These are phyloP conservation scores for Ogataea ganodermae DNA, from an alignment of 805 yeast genomes.

Conservation along the genomic window DNA sequence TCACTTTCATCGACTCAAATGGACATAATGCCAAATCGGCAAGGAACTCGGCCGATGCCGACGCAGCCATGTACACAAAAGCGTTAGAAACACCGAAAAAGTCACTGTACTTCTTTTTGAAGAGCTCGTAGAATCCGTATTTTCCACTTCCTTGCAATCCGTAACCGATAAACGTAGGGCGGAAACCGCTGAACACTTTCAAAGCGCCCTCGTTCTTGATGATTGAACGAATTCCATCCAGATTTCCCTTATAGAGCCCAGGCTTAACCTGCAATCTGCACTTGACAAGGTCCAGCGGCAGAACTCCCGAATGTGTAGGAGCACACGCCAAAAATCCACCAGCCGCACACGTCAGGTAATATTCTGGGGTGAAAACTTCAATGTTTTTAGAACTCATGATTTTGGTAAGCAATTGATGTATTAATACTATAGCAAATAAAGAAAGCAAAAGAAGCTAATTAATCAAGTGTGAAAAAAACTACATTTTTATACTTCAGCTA, in stretches of 20 bases:
- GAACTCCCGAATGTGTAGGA: slow-evolving; percentile 91
- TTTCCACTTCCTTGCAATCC: slow-evolving; percentile 97
- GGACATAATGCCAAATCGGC: slow-evolving; percentile 94
- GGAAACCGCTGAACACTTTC: slow-evolving; percentile 83
- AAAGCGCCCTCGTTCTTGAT: slow-evolving; percentile 70
- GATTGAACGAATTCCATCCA: slow-evolving; percentile 81
- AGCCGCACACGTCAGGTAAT: slow-evolving; percentile 69
- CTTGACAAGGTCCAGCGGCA: slow-evolving; percentile 92
- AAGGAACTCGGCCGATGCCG: slow-evolving; percentile 91
- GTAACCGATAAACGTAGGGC: slow-evolving; percentile 92
- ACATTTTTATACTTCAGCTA: not conserved
- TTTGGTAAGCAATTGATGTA: not conserved
- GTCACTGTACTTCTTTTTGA: slow-evolving; percentile 77
- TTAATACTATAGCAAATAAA: not conserved
- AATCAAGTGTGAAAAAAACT: not conserved
- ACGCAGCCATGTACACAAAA: slow-evolving; percentile 73
- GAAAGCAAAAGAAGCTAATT: not conserved
- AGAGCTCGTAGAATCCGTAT: slow-evolving; percentile 91
- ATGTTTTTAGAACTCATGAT: slow-evolving; percentile 36
- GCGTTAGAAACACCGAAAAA: slow-evolving; percentile 72
- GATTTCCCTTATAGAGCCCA: slow-evolving; percentile 66
- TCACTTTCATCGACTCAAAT: slow-evolving; percentile 91
- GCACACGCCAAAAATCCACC: slow-evolving; percentile 92
- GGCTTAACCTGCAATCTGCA: slow-evolving; percentile 90
- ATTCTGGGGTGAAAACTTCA: slow-evolving; percentile 59